phyloP scores from a whole-genome alignment of 2,329 filamentous ascomycete species.

The Dissoconium aciculare region DNA sequence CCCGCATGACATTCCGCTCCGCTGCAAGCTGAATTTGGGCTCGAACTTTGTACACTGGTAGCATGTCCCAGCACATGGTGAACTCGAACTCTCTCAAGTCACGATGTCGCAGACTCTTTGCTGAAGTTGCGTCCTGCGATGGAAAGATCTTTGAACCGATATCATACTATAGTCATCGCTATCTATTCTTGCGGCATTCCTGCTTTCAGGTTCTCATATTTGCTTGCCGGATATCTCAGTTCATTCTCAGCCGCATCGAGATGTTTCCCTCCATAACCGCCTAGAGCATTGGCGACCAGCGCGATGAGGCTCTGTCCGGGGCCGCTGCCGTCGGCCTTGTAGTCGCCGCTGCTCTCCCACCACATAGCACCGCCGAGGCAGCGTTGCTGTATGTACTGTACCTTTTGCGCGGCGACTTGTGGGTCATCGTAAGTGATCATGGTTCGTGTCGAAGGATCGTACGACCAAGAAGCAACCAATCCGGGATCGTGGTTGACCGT shows the following conservation, averaged over 20 bases:
- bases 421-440: conserved; percentile 68
- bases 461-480: conserved; percentile 62
- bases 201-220: conserved; percentile 38
- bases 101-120: no score
- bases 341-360: conserved; percentile 82
- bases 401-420: conserved; percentile 52
- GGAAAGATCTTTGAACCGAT: no score
- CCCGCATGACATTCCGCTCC: no score
- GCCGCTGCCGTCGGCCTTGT: conserved; percentile 31
- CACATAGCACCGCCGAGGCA: conserved; percentile 85
- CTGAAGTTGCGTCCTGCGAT: no score
- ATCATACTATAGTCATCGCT: no score
- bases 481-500: conserved; percentile 48
- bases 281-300: conserved; percentile 27
- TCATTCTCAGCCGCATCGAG: conserved; percentile 36
- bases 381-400: conserved; percentile 50
- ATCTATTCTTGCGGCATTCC: conserved; percentile 26
- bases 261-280: conserved; percentile 25
- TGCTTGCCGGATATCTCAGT: conserved; percentile 36
- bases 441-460: conserved; percentile 44
- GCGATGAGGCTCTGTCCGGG: conserved; percentile 44
- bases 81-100: no score
- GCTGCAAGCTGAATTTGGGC: no score
- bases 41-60: no score
- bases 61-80: no score